Evolutionary conservation across 345 rosid genomes (phyloP), one percentile per base, ranked within the genome.

Genomic region (Excoecaria cochinchinensis): DNA sequence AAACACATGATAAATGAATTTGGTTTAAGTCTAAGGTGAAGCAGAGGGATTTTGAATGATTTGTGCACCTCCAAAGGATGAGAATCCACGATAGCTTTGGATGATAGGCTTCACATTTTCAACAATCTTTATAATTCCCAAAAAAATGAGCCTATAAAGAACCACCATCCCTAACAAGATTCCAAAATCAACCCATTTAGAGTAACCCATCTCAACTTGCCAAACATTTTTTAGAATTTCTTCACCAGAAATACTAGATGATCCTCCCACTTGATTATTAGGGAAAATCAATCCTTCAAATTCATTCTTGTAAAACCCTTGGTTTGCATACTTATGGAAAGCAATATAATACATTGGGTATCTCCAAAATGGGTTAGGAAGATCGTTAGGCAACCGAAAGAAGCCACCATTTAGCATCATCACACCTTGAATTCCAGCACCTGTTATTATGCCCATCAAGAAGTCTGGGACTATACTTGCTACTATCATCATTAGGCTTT

Each of bases 401-500:
- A 88, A 88, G 0, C 88, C 91, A 21, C 89, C 89, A 0, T 76
- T 79, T 16, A 86, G 73, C 0, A 87, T 79, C 90, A 89, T 84
- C 11, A 89, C 7, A 0, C 86, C 92, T 75, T 85, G 92, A 56
- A 87, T 84, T 24, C 90, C 92, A 3, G 92, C 86, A 0, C 90
- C 89, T 0, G 84, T 75, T 25, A 87, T 85, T 40, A 89, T 70
- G 1, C 88, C 92, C 90, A 87, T 83, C 12, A 85, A 80, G 67
- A 80, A 89, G 51, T 87, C 76, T 0, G 89, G 92, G 38, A 89
- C 82, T 0, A 89, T 12, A 50, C 89, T 89, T 13, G 90, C 90
- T 0, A 89, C 87, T 0, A 79, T 77, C 87, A 88, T 85, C 93
- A 89, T 86, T 8, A 89, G 68, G 80, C 91, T 80, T 77, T 87